Conservation (phyloP, 2,329 filamentous ascomycete genomes). For the Phialophora macrospora region DNA sequence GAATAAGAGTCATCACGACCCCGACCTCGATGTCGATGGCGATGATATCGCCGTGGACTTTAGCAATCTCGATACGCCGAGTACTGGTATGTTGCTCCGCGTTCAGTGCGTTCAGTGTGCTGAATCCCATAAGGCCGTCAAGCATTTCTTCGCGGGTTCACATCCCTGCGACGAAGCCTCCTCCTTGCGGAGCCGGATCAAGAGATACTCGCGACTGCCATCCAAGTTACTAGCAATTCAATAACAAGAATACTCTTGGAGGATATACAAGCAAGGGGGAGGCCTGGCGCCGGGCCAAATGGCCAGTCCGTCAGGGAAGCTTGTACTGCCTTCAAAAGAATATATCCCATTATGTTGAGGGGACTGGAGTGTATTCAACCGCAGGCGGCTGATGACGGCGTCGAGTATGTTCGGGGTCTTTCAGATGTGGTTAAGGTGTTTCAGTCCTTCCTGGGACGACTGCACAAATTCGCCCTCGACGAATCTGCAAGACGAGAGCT, state of each 20-base stretch:
- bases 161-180: conserved; percentile 20
- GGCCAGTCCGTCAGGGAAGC: conserved; percentile 8
- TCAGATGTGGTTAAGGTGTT: conserved; percentile 28
- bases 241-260: conserved; percentile 14
- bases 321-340: conserved; percentile 4
- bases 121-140: conserved; percentile 21
- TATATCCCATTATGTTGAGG: conserved; percentile 22
- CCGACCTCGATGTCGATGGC: not conserved
- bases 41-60: conserved; percentile 11
- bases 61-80: conserved; percentile 1
- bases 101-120: not conserved
- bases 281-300: not conserved
- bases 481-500: conserved; percentile 23
- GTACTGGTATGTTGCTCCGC: conserved; percentile 6
- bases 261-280: not conserved
- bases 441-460: conserved; percentile 27
- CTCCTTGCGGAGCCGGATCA: conserved; percentile 16
- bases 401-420: conserved; percentile 10
- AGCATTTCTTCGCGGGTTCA: conserved; percentile 22
- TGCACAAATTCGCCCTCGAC: conserved; percentile 34
- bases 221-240: conserved; percentile 11
- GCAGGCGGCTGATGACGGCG: conserved; percentile 5
- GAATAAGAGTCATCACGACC: not conserved
- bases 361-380: conserved; percentile 5
- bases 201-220: conserved; percentile 2